Evolutionary conservation across 306 rosid genomes (phyloP).

Genomic region (Lotus japonicus): DNA sequence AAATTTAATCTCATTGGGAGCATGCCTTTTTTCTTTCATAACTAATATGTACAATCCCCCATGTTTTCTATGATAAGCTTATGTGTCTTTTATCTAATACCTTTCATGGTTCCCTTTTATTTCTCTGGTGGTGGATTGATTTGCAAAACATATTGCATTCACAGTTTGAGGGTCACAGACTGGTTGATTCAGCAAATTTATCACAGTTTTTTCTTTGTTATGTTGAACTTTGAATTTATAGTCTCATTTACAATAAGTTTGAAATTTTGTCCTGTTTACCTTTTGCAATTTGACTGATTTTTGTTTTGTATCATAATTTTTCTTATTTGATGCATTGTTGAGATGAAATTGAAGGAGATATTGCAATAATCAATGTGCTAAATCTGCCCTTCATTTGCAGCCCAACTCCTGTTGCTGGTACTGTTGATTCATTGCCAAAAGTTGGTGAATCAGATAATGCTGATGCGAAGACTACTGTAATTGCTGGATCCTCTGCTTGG

Average conservation of each 20-base stretch:
- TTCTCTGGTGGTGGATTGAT: neutral
- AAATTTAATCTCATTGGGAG: neutral
- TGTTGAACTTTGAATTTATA: neutral
- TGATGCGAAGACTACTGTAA: constrained; percentile 29
- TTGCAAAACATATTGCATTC: neutral
- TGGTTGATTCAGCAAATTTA: neutral
- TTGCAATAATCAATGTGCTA: neutral
- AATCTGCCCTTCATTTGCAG: constrained; percentile 37
- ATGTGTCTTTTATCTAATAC: neutral
- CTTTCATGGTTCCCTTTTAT: neutral
- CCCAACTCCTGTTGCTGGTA: constrained; percentile 28
- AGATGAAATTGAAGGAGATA: neutral
- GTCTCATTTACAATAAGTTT: neutral
- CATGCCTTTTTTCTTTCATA: neutral
- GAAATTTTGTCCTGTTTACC: neutral
- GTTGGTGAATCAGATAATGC: constrained; percentile 34
- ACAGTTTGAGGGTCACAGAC: neutral
- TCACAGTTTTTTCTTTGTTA: neutral
- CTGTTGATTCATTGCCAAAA: constrained; percentile 26
- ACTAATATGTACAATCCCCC: neutral
- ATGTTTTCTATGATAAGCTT: neutral
- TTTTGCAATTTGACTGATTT: neutral
- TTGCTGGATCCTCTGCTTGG: constrained; percentile 28
- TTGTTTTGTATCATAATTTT: neutral
- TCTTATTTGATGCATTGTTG: neutral